Evolutionary conservation across 257 asterid genomes (phyloP).

Genomic region (Ajuga chamaepitys): DNA sequence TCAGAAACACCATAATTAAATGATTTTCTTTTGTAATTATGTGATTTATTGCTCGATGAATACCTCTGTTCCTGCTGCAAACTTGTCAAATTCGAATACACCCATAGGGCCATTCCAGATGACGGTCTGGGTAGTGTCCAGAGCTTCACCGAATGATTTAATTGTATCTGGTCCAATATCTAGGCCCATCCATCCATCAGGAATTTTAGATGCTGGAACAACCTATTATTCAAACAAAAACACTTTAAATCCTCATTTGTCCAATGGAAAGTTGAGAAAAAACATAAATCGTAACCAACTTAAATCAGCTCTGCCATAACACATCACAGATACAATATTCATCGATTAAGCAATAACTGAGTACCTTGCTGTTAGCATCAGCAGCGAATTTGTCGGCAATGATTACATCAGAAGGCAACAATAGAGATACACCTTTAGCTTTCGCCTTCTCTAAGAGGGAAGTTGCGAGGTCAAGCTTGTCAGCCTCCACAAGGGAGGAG

Average conservation of each 20-base stretch:
- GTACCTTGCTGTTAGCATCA: conserved; percentile 80
- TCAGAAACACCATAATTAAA: not conserved
- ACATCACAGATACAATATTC: not conserved
- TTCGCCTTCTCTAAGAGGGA: conserved; percentile 73
- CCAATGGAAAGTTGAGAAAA: not conserved
- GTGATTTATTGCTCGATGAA: not conserved
- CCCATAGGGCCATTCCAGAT: conserved; percentile 96
- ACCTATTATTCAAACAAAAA: conserved; percentile 22
- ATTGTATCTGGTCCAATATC: conserved; percentile 80
- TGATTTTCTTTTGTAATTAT: not conserved
- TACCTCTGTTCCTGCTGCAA: conserved; percentile 91
- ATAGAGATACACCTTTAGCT: conserved; percentile 61
- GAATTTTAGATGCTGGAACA: conserved; percentile 73
- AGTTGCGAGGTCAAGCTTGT: conserved; percentile 72
- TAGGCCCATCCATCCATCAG: conserved; percentile 91
- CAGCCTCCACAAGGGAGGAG: conserved; percentile 74
- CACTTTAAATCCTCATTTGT: not conserved
- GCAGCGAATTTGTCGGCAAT: conserved; percentile 73
- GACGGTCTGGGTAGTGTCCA: conserved; percentile 60
- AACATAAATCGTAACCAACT: not conserved
- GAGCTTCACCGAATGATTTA: conserved; percentile 53
- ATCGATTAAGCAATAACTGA: not conserved
- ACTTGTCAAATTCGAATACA: conserved; percentile 78
- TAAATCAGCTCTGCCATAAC: not conserved
- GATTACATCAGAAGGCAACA: conserved; percentile 73